phyloP scores from a whole-genome alignment of 2,329 filamentous ascomycete species.

The Fusarium proliferatum region DNA sequence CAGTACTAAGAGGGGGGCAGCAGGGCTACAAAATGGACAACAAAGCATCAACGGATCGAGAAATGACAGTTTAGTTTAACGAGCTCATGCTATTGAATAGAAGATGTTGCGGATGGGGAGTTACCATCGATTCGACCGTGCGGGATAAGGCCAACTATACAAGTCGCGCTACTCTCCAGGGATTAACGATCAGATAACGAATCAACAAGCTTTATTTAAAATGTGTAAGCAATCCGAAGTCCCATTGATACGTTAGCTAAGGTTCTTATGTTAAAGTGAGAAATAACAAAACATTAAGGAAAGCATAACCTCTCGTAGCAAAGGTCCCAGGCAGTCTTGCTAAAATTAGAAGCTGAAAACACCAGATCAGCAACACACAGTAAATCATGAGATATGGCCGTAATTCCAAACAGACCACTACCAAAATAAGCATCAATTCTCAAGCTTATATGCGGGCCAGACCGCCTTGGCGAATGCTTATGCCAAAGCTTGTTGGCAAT shows the following conservation, averaged over 20 bases:
- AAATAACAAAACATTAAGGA: too few relatives aligned
- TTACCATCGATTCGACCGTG: background rate
- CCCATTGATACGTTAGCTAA: too few relatives aligned
- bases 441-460: background rate
- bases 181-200: too few relatives aligned
- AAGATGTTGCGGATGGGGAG: too few relatives aligned
- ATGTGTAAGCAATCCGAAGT: too few relatives aligned
- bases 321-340: background rate
- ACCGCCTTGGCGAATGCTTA: background rate
- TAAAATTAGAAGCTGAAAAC: background rate
- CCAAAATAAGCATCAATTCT: background rate
- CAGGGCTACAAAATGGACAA: background rate
- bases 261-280: too few relatives aligned
- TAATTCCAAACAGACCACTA: background rate
- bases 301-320: background rate
- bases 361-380: background rate
- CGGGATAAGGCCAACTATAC: too few relatives aligned
- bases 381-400: background rate
- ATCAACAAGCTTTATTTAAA: too few relatives aligned
- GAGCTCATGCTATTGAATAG: background rate
- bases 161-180: too few relatives aligned
- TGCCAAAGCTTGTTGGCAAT: background rate
- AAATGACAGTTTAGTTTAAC: background rate
- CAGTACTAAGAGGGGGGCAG: rapidly evolving
- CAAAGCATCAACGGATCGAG: rapidly evolving